These are phyloP conservation scores for Claviceps spartinae DNA, from an alignment of 2,329 filamentous ascomycete species.

Conservation along the genomic window DNA sequence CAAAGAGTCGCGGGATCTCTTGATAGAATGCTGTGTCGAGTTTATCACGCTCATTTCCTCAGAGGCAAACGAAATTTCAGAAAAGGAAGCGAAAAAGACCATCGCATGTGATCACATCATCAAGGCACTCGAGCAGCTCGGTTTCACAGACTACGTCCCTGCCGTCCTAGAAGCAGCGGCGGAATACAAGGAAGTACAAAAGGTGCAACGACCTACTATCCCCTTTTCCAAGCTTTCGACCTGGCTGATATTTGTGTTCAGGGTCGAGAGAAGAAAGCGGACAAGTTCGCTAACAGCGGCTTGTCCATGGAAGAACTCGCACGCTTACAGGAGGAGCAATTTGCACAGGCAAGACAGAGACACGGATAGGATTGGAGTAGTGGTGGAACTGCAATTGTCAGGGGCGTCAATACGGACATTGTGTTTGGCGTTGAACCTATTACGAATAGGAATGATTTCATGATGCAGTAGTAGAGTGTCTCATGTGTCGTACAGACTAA, in stretches of 20 bases:
- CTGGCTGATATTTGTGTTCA: conserved; percentile 21
- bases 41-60: conserved; percentile 98
- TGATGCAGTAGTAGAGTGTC: neutral
- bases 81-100: conserved; percentile 98
- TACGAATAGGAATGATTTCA: neutral
- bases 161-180: conserved; percentile 76
- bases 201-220: conserved; percentile 45
- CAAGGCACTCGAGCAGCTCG: conserved; percentile 81
- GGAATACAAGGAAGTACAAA: conserved; percentile 85
- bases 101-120: conserved; percentile 97
- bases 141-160: conserved; percentile 83
- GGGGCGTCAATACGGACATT: conserved; percentile 19
- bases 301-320: conserved; percentile 83
- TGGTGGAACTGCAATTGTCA: conserved; percentile 1
- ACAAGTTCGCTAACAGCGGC: conserved; percentile 91
- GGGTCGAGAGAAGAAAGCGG: conserved; percentile 92
- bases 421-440: conserved; percentile 18
- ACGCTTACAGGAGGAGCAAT: conserved; percentile 80
- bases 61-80: conserved; percentile 96
- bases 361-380: conserved; percentile 12
- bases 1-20: conserved; percentile 84
- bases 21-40: conserved; percentile 98
- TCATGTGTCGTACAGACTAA: too few species aligned
- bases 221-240: conserved; percentile 14
- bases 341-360: conserved; percentile 51